Conservation (phyloP, 192 early-diverging fungal species). For the Coemansia sp. region DNA sequence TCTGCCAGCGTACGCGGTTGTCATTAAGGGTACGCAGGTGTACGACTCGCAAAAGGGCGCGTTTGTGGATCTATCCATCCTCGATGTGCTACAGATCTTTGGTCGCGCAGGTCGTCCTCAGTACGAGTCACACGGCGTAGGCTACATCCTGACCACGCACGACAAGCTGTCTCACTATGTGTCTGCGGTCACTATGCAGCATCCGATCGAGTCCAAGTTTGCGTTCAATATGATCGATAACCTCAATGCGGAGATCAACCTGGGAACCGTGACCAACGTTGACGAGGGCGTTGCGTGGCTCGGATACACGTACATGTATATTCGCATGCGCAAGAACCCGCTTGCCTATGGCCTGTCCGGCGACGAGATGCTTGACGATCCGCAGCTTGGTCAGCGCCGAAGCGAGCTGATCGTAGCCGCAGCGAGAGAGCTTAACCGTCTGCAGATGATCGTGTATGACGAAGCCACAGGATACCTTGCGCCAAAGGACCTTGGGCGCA, state of each 20-base stretch:
- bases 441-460: constrained; percentile 95
- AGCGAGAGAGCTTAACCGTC: constrained; percentile 69
- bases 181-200: constrained; percentile 90
- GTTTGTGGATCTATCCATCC: constrained; percentile 91
- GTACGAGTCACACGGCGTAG: constrained; percentile 90
- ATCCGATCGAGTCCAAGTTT: constrained; percentile 95
- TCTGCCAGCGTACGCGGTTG: constrained; percentile 95
- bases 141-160: constrained; percentile 92
- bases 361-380: constrained; percentile 75
- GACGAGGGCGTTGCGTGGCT: constrained; percentile 97
- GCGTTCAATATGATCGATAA: constrained; percentile 85
- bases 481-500: constrained; percentile 90
- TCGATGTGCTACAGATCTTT: constrained; percentile 99
- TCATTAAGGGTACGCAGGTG: constrained; percentile 97
- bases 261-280: constrained; percentile 94
- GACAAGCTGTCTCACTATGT: constrained; percentile 94
- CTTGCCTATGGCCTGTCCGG: constrained; percentile 87
- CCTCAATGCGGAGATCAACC: constrained; percentile 94
- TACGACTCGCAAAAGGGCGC: constrained; percentile 92
- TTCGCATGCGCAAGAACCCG: constrained; percentile 96
- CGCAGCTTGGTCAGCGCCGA: constrained; percentile 73
- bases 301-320: constrained; percentile 94
- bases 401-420: constrained; percentile 79
- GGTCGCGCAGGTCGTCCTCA: constrained; percentile 95
- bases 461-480: constrained; percentile 78